Evolutionary conservation across 345 rosid species (phyloP).

Genomic region (Salix dunnii): DNA sequence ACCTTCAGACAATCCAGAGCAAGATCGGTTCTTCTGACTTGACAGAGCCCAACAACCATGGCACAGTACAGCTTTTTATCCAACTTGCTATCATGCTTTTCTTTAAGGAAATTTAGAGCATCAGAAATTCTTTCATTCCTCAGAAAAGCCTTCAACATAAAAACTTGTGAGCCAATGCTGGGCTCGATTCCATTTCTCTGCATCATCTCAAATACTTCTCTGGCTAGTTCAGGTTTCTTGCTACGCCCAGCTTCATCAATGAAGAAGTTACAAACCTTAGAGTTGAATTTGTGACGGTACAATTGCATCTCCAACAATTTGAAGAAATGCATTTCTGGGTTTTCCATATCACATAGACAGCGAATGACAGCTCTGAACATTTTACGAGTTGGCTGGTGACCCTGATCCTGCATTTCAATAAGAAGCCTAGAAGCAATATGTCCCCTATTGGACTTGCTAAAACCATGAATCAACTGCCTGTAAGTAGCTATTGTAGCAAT

Average conservation of each 20-base stretch:
- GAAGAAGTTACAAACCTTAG: slow-evolving; percentile 45
- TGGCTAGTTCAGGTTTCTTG: slow-evolving; percentile 62
- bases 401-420: slow-evolving; percentile 70
- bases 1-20: slow-evolving; percentile 45
- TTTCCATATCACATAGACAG: slow-evolving; percentile 46
- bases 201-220: slow-evolving; percentile 63
- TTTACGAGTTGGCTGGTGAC: slow-evolving; percentile 34
- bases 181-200: slow-evolving; percentile 45
- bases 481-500: slow-evolving; percentile 28
- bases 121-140: slow-evolving; percentile 52
- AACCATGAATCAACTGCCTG: slow-evolving; percentile 47
- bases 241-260: slow-evolving; percentile 77
- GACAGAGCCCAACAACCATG: slow-evolving; percentile 59
- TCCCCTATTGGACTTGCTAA: slow-evolving; percentile 41
- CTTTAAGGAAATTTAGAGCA: slow-evolving; percentile 52
- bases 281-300: slow-evolving; percentile 31
- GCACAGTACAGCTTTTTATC: slow-evolving; percentile 36
- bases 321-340: slow-evolving; percentile 38
- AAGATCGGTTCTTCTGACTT: slow-evolving; percentile 37
- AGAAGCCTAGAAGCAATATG: slow-evolving; percentile 67
- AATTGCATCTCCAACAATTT: slow-evolving; percentile 52
- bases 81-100: slow-evolving; percentile 31
- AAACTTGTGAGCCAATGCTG: slow-evolving; percentile 32
- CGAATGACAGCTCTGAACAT: slow-evolving; percentile 52
- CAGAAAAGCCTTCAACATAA: slow-evolving; percentile 61